Conservation (phyloP, 2,329 filamentous ascomycete genomes). For the Shiraia sp. region DNA sequence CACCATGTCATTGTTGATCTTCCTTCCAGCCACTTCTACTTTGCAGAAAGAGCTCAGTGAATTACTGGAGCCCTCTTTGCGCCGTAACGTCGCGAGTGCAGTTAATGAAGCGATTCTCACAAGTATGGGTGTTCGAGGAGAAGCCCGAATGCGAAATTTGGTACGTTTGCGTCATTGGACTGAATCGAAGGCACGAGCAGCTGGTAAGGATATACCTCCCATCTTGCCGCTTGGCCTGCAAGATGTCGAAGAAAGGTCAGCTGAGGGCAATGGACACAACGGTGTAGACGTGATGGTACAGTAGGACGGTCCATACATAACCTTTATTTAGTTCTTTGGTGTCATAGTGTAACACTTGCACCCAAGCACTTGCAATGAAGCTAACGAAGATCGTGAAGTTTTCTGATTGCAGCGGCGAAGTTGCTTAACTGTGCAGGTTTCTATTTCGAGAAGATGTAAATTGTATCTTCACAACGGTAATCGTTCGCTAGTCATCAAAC, state of each 20-base stretch:
- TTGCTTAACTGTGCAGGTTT: too few species aligned
- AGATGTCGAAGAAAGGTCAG: conserved; percentile 29
- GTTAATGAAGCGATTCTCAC: conserved; percentile 89
- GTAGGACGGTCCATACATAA: conserved; percentile 9
- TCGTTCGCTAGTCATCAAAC: too few species aligned
- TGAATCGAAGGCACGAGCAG: conserved; percentile 63
- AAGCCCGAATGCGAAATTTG: conserved; percentile 80
- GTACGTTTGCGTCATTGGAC: conserved; percentile 85
- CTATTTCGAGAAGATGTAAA: too few species aligned
- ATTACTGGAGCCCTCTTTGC: conserved; percentile 77
- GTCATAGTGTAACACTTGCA: too few species aligned
- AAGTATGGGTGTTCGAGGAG: conserved; percentile 71
- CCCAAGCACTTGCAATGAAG: too few species aligned
- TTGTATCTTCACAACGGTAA: too few species aligned
- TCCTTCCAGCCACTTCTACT: conserved; percentile 69
- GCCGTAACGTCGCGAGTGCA: conserved; percentile 79
- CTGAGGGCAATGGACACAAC: conserved; percentile 35
- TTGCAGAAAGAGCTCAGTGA: conserved; percentile 75
- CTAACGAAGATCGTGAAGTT: too few species aligned
- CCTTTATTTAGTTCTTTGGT: too few species aligned
- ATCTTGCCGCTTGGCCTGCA: conserved; percentile 50
- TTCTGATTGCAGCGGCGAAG: too few species aligned
- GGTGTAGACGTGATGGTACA: conserved; percentile 45
- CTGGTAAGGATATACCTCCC: conserved; percentile 48
- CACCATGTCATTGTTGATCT: conserved; percentile 91